These are phyloP conservation scores for Leucocoprinus leucothites DNA, from an alignment of 768 basidiomycete species.

Conservation along the genomic window DNA sequence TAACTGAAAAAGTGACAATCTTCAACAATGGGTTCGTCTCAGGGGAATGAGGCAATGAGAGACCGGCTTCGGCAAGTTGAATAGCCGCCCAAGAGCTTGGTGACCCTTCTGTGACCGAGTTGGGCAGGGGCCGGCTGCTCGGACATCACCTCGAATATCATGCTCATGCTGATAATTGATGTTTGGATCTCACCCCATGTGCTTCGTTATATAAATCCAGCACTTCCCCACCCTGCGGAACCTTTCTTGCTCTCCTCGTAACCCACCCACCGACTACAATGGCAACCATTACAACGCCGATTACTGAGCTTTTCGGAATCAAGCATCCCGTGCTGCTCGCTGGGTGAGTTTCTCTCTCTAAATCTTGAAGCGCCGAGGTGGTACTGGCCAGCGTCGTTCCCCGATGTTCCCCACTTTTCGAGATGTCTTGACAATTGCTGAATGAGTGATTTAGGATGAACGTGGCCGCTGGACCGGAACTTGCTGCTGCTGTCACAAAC, in stretches of 20 bases:
- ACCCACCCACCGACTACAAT: slow-evolving; percentile 27
- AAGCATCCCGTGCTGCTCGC: slow-evolving; percentile 87
- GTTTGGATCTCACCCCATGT: neutral
- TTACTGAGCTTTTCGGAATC: slow-evolving; percentile 86
- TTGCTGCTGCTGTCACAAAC: slow-evolving; percentile 92
- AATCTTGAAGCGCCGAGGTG: too few relatives aligned
- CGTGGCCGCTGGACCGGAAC: slow-evolving; percentile 59
- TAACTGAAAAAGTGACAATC: too few relatives aligned
- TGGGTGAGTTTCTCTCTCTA: slow-evolving; percentile 34
- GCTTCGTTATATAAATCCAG: neutral
- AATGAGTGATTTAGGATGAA: slow-evolving; percentile 36
- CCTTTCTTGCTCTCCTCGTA: neutral
- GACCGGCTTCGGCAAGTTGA: too few relatives aligned
- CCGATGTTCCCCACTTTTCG: too few relatives aligned
- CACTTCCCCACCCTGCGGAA: slow-evolving; percentile 7
- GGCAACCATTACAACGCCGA: slow-evolving; percentile 74
- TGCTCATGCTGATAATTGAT: neutral
- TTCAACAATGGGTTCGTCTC: too few relatives aligned
- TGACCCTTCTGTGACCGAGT: too few relatives aligned
- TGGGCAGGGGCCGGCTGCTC: neutral
- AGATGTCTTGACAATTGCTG: too few relatives aligned
- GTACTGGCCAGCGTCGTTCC: too few relatives aligned
- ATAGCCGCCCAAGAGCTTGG: too few relatives aligned
- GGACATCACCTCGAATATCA: neutral
- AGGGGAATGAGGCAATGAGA: too few relatives aligned